Base-by-base conservation (phyloP, 805 yeast species). In the Cyberlindnera nakhonratchasimensis region DNA sequence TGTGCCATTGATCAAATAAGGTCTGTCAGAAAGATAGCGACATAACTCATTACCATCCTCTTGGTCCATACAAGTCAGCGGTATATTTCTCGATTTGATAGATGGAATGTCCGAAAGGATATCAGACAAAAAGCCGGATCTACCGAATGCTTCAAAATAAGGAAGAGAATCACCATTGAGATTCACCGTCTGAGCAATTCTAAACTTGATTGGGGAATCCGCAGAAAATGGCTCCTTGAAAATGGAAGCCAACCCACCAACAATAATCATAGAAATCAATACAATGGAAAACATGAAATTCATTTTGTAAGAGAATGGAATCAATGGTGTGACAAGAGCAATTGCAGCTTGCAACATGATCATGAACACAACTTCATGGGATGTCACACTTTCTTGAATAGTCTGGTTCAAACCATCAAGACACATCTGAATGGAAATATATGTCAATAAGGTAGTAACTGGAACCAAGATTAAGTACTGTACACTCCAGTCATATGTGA, bases 401-500 rank as follows among this genome's bases (percentile, higher is more conserved):
- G 90, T 77, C 62, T 86, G 88, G 53, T 74, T 75, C 17, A 83
- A 47, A 0, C 86, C 93, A 44, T 79, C 80, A 25, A 86, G 57
- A 2, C 80, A 54, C 44, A 85, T 61, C 45, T 70, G 74, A 6
- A 57, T 46, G 6, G 83, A 81, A 28, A 72, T 62, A 42, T 75
- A 72, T 52, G 77, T 72, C n/a, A 80, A 55, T 26, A 82, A 55
- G 25, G 74, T 70, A 3, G 80, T 65, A 1, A 83, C 65, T 3
- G 96, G 96, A 12, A 83, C 86, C 14, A 82, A 58, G 2, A 80
- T 47, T 24, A 86, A 50, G 54, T 77, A 87, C 59, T 89, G 96
- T 14, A 86, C 50, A 13, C 82, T 71, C 96, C 96, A 89, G 54
- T 84, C 95, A 56, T 83, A 86, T 30, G 81, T 74, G 35, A 75